These are phyloP conservation scores for Cystoderma amianthinum DNA, from an alignment of 768 basidiomycete species.

Conservation along the genomic window DNA sequence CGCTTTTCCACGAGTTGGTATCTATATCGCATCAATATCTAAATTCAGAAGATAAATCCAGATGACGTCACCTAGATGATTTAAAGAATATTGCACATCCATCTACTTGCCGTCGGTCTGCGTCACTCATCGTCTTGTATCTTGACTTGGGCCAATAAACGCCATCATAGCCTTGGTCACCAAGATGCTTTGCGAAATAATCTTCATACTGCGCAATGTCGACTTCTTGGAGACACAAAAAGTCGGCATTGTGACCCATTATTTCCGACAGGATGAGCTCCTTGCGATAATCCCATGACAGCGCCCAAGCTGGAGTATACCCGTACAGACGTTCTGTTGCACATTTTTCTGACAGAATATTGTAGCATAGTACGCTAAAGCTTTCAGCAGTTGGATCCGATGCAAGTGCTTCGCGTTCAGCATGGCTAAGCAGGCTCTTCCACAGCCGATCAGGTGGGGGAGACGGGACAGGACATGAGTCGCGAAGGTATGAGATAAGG, in stretches of 20 bases:
- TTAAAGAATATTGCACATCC: constrained; percentile 98
- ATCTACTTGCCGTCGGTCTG: constrained; percentile 85
- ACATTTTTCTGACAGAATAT: constrained; percentile 88
- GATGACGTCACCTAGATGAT: constrained; percentile 66
- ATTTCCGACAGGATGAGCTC: constrained; percentile 84
- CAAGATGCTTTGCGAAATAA: constrained; percentile 73
- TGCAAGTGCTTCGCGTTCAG: constrained; percentile 52
- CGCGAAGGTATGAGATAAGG: constrained; percentile 86
- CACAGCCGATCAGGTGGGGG: constrained; percentile 79
- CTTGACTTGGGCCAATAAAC: constrained; percentile 89
- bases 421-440: constrained; percentile 53
- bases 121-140: constrained; percentile 86
- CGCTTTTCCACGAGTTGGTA: constrained; percentile 92
- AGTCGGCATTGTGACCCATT: constrained; percentile 74
- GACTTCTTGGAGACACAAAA: constrained; percentile 94
- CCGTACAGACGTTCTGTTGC: constrained; percentile 89
- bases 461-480: constrained; percentile 78
- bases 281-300: constrained; percentile 93
- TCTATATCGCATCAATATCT: constrained; percentile 30
- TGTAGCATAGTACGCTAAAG: constrained; percentile 82
- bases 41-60: constrained; percentile 3
- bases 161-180: constrained; percentile 79
- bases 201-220: constrained; percentile 91
- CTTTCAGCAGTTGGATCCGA: constrained; percentile 67
- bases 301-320: constrained; percentile 95